Evolutionary conservation across 176 grass and related monocot genomes (phyloP).

Genomic region (Paspalum vaginatum): DNA sequence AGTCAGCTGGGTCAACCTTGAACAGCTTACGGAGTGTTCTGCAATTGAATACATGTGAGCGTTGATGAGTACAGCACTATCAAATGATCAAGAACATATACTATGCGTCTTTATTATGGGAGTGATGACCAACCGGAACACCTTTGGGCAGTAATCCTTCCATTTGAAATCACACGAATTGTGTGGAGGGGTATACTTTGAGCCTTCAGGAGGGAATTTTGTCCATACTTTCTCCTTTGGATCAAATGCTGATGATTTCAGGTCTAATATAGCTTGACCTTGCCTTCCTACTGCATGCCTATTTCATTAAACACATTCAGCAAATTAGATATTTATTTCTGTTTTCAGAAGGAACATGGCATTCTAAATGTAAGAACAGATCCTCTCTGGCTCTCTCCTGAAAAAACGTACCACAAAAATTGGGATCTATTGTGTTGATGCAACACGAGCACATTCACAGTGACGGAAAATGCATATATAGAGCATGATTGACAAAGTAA

Average conservation of each 20-base stretch:
- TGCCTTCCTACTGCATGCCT: slow-evolving; percentile 96
- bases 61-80: slow-evolving; percentile 11
- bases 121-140: slow-evolving; percentile 81
- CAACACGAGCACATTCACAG: not conserved
- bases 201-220: slow-evolving; percentile 94
- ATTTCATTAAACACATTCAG: slow-evolving; percentile 40
- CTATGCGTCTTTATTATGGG: slow-evolving; percentile 32
- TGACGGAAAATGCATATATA: not conserved
- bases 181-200: slow-evolving; percentile 89
- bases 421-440: not conserved
- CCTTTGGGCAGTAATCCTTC: slow-evolving; percentile 98
- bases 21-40: slow-evolving; percentile 85
- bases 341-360: slow-evolving; percentile 9
- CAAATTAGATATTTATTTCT: slow-evolving; percentile 28
- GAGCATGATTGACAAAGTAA: slow-evolving; percentile 19
- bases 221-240: slow-evolving; percentile 96
- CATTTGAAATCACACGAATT: slow-evolving; percentile 93
- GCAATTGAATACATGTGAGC: slow-evolving; percentile 42
- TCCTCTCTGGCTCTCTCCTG: slow-evolving; percentile 13
- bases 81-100: slow-evolving; percentile 30
- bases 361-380: slow-evolving; percentile 12
- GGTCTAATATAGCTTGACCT: slow-evolving; percentile 63
- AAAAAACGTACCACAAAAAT: not conserved
- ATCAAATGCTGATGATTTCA: slow-evolving; percentile 89
- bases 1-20: slow-evolving; percentile 93